A percentile compares a stretch with the other conserved stretches of the same genome.
Conservation (phyloP, 2,329 filamentous ascomycete genomes). For the Xylaria digitata region DNA sequence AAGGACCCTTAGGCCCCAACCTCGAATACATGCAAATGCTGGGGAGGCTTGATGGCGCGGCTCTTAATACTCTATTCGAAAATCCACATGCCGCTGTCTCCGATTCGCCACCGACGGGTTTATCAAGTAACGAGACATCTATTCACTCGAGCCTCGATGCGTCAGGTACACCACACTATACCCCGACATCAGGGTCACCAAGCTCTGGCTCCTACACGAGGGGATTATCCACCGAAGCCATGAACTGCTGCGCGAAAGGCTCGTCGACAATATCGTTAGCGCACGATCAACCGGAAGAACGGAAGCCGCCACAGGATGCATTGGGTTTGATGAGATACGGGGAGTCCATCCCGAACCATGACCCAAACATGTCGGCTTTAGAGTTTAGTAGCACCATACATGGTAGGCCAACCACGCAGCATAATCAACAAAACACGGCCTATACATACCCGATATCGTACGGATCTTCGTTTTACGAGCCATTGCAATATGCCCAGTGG, state of each 20-base stretch:
- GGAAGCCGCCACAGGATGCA: slow-evolving; percentile 30
- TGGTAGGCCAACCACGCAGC: slow-evolving; percentile 29
- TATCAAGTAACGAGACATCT: slow-evolving; percentile 38
- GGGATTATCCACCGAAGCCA: slow-evolving; percentile 24
- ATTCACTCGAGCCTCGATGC: slow-evolving; percentile 39
- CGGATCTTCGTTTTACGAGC: slow-evolving; percentile 37
- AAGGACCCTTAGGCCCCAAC: slow-evolving; percentile 11
- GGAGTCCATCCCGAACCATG: slow-evolving; percentile 30
- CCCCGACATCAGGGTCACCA: slow-evolving; percentile 34
- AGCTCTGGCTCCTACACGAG: slow-evolving; percentile 37
- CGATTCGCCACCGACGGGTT: slow-evolving; percentile 25
- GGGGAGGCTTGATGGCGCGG: slow-evolving; percentile 29
- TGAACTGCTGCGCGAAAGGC: slow-evolving; percentile 41
- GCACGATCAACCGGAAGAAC: slow-evolving; percentile 32
- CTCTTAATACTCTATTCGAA: slow-evolving; percentile 32
- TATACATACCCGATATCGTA: slow-evolving; percentile 36
- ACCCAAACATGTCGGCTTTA: slow-evolving; percentile 33
- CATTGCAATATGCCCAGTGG: slow-evolving; percentile 45
- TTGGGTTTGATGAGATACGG: slow-evolving; percentile 39
- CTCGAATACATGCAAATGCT: slow-evolving; percentile 29
- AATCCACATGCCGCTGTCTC: slow-evolving; percentile 27
- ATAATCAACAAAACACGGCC: slow-evolving; percentile 32
- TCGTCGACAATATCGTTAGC: slow-evolving; percentile 10
- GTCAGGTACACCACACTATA: slow-evolving; percentile 39
- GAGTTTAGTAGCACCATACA: slow-evolving; percentile 24